Evolutionary conservation across 805 yeast species (phyloP).

Genomic region (Wickerhamiella qilinensis): DNA sequence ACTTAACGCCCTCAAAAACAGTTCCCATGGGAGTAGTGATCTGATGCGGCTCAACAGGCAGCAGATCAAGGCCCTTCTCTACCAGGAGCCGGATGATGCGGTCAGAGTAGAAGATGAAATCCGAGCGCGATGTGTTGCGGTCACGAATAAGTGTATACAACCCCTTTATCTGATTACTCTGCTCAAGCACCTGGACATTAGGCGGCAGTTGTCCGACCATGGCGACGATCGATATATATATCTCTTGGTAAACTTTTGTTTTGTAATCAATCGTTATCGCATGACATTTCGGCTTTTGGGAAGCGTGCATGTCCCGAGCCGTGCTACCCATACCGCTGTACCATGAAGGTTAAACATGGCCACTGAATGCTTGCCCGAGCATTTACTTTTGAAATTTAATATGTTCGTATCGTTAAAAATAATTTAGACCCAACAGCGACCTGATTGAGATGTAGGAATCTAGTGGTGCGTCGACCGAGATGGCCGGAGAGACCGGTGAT

Average conservation of each 20-base stretch:
- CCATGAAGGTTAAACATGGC: no score
- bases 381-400: no score
- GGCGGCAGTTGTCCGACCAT: background rate
- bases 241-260: no score
- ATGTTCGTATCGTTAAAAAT: no score
- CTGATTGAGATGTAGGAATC: no score
- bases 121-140: slow-evolving; percentile 64
- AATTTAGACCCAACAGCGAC: no score
- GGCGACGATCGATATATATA: no score
- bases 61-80: slow-evolving; percentile 86
- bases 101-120: slow-evolving; percentile 89
- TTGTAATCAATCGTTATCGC: no score
- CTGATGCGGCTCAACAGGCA: slow-evolving; percentile 60
- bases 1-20: slow-evolving; percentile 57
- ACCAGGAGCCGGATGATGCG: slow-evolving; percentile 85
- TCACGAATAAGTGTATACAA: slow-evolving; percentile 84
- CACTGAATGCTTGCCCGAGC: no score
- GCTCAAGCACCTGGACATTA: slow-evolving; percentile 51
- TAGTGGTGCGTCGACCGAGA: background rate
- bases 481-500: background rate
- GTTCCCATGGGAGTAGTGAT: slow-evolving; percentile 69
- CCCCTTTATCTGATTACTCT: slow-evolving; percentile 78
- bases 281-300: no score
- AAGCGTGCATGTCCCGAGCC: no score
- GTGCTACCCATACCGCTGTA: no score